A percentile compares a stretch with the other conserved stretches of the same genome.
phyloP scores from a whole-genome alignment of 352 stramenopile genomes.

The Globisporangium nunn region DNA sequence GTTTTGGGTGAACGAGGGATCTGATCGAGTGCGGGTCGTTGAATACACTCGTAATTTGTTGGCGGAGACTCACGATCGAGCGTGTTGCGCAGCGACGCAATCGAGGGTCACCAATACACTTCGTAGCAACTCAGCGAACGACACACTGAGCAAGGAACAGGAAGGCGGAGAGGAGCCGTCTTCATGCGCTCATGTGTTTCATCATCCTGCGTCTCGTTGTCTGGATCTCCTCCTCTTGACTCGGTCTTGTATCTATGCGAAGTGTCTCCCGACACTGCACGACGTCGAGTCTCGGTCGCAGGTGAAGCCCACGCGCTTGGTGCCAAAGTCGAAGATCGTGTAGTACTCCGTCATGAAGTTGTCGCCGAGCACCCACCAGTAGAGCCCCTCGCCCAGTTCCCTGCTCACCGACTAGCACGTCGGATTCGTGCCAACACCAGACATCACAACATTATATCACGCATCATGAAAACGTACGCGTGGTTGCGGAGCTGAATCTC shows the following conservation, averaged over 20 bases:
- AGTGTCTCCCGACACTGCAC: conserved; percentile 4
- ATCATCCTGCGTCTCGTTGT: neutral
- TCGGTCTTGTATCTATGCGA: neutral
- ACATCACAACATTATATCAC: neutral
- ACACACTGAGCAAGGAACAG: too few relatives aligned
- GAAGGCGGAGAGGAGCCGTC: too few relatives aligned
- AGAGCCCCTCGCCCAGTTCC: conserved; percentile 28
- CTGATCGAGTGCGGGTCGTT: neutral
- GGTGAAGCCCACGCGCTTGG: conserved; percentile 38
- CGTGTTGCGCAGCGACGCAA: too few relatives aligned
- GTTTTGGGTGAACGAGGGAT: too few relatives aligned
- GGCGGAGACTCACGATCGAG: too few relatives aligned
- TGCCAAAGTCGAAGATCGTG: conserved; percentile 48
- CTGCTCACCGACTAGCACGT: conserved; percentile 7
- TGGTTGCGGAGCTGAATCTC: conserved; percentile 40
- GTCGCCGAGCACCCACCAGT: conserved; percentile 61
- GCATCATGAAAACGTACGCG: conserved; percentile 14
- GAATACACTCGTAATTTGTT: neutral
- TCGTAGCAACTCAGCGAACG: too few relatives aligned
- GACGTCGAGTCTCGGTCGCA: conserved; percentile 19
- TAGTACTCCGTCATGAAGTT: conserved; percentile 57
- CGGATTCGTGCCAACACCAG: neutral
- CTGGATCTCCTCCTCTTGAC: neutral
- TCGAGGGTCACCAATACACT: too few relatives aligned
- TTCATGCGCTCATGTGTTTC: too few relatives aligned